A percentile compares a stretch with the other conserved stretches of the same genome.
phyloP scores from a whole-genome alignment of 495 filamentous ascomycete genomes.

The Clohesyomyces aquaticus region DNA sequence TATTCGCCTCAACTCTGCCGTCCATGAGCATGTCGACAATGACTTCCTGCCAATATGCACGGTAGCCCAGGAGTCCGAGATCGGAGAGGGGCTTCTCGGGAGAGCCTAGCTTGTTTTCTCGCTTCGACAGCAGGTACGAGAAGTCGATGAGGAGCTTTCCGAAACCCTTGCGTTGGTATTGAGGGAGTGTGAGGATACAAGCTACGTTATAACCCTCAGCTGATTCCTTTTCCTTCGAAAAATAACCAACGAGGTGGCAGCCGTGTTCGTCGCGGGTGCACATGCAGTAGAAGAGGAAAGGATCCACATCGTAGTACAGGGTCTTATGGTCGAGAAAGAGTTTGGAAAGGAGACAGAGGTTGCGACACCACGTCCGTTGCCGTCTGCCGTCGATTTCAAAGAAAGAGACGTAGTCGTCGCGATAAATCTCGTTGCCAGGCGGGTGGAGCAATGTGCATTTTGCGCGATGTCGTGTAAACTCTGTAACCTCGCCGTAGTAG shows the following conservation, averaged over 20 bases:
- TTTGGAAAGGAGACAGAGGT: conserved; percentile 90
- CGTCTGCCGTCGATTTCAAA: conserved; percentile 96
- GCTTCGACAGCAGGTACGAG: conserved; percentile 95
- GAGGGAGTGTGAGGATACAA: conserved; percentile 93
- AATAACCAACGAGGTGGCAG: conserved; percentile 93
- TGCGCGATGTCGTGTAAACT: conserved; percentile 79
- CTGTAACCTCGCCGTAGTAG: conserved; percentile 79
- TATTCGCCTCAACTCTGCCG: conserved; percentile 66
- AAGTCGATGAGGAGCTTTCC: conserved; percentile 93
- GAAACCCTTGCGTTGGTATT: conserved; percentile 93
- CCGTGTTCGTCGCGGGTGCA: conserved; percentile 80
- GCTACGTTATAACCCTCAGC: conserved; percentile 97
- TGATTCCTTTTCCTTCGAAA: conserved; percentile 96
- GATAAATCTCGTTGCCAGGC: conserved; percentile 97
- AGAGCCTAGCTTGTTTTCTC: conserved; percentile 90
- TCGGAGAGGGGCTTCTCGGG: conserved; percentile 97
- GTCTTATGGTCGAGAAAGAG: conserved; percentile 99
- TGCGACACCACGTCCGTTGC: conserved; percentile 96
- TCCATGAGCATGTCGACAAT: conserved; percentile 81
- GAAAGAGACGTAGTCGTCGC: conserved; percentile 90
- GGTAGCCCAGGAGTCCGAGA: conserved; percentile 85
- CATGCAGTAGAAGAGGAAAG: conserved; percentile 99
- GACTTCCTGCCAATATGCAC: conserved; percentile 95
- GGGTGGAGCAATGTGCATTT: conserved; percentile 94
- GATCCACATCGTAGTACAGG: conserved; percentile 99